A percentile compares a stretch with the other conserved stretches of the same genome.
phyloP scores from a whole-genome alignment of 768 basidiomycete species.

The Lactarius hatsudake region DNA sequence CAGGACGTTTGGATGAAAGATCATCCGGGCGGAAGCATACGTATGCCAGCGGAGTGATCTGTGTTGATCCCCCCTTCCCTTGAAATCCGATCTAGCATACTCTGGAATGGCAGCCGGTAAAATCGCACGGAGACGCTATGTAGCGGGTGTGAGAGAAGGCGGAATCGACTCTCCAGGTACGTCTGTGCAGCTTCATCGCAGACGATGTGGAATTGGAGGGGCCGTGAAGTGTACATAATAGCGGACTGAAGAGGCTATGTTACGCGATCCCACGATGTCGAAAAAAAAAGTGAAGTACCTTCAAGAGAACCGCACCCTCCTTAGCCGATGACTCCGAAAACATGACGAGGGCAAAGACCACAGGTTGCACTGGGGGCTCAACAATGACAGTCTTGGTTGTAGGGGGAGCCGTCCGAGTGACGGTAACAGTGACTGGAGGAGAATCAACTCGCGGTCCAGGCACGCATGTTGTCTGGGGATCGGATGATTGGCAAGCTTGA shows the following conservation, averaged over 20 bases:
- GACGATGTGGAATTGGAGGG: slow-evolving; percentile 44
- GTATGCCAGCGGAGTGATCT: slow-evolving; percentile 47
- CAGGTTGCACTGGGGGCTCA: slow-evolving; percentile 8
- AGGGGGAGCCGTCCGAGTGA: slow-evolving; percentile 8
- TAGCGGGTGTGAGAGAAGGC: slow-evolving; percentile 39
- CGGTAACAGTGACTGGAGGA: not conserved
- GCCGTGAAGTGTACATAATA: slow-evolving; percentile 40
- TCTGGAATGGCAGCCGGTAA: slow-evolving; percentile 41
- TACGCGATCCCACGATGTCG: not conserved
- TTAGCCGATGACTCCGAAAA: slow-evolving; percentile 19
- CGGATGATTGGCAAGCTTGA: not conserved
- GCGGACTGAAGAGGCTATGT: slow-evolving; percentile 33
- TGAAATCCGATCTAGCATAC: slow-evolving; percentile 43
- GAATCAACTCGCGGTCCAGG: not conserved
- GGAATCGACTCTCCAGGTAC: slow-evolving; percentile 40
- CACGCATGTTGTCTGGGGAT: not conserved
- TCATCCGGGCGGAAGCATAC: slow-evolving; percentile 35
- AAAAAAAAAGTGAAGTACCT: slow-evolving; percentile 10
- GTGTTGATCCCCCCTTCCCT: slow-evolving; percentile 46
- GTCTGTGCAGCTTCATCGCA: slow-evolving; percentile 44
- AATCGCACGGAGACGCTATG: slow-evolving; percentile 42
- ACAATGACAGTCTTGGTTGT: not conserved
- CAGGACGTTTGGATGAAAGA: not conserved
- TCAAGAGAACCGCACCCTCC: slow-evolving; percentile 27
- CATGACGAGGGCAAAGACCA: slow-evolving; percentile 26